A percentile compares a stretch with the other conserved stretches of the same genome.
Conservation (phyloP, 257 asterid genomes). For the Rhazya stricta region DNA sequence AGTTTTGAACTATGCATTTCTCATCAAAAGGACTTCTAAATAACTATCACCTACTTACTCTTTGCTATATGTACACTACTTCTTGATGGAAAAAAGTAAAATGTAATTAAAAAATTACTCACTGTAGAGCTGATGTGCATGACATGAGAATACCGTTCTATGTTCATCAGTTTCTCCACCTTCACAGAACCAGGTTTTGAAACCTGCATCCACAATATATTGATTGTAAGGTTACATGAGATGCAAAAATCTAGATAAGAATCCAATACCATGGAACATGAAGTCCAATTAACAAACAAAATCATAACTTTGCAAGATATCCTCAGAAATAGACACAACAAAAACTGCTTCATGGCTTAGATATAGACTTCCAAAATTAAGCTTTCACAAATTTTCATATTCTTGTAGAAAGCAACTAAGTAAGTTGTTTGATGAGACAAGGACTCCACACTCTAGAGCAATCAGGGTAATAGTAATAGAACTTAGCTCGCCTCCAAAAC, state of each 20-base stretch:
- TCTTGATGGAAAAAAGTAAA: neutral
- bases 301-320: neutral
- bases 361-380: neutral
- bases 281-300: neutral
- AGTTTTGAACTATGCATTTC: neutral
- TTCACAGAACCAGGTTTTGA: slow-evolving; percentile 89
- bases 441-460: neutral
- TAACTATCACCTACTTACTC: neutral
- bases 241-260: neutral
- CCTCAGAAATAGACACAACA: neutral
- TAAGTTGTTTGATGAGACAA: neutral
- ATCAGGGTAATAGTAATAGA: neutral
- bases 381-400: neutral
- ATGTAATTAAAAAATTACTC: slow-evolving; percentile 25
- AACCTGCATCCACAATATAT: slow-evolving; percentile 49
- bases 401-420: neutral
- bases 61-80: neutral
- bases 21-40: neutral
- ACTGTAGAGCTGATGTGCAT: slow-evolving; percentile 99
- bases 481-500: neutral
- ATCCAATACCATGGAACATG: neutral
- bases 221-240: neutral
- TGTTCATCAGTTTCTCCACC: slow-evolving; percentile 88
- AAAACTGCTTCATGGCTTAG: neutral
- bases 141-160: slow-evolving; percentile 98